phyloP scores from a whole-genome alignment of 768 basidiomycete genomes.

The Trametes meyenii region DNA sequence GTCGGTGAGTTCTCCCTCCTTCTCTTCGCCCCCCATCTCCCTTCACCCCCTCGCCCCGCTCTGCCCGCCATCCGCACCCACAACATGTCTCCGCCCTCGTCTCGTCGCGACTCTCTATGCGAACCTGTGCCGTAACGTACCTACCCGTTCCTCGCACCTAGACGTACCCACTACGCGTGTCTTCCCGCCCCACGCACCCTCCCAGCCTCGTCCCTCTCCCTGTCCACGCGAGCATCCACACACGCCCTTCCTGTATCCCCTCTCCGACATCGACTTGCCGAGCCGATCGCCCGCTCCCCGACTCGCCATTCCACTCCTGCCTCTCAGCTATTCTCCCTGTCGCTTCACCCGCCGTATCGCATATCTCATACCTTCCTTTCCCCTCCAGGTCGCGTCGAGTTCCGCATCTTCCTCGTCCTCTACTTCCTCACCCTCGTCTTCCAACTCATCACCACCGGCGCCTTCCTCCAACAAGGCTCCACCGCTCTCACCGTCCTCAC shows the following conservation, averaged over 20 bases:
- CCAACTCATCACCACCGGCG: constrained; percentile 80
- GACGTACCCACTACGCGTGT: too few species aligned
- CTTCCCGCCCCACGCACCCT: not conserved
- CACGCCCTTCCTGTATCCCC: not conserved
- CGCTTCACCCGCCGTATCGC: too few species aligned
- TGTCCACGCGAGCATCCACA: not conserved
- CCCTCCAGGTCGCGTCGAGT: constrained; percentile 66
- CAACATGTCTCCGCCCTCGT: too few species aligned
- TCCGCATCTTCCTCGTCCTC: constrained; percentile 63
- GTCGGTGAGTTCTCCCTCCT: constrained; percentile 61
- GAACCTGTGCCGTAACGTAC: too few species aligned
- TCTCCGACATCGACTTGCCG: not conserved
- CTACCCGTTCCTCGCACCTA: too few species aligned
- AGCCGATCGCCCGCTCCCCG: not conserved
- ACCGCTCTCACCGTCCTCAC: constrained; percentile 68
- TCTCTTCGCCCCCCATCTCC: not conserved
- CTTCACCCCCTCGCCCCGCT: too few species aligned
- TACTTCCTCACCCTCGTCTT: constrained; percentile 77
- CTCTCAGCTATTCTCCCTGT: not conserved
- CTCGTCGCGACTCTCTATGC: too few species aligned
- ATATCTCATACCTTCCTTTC: not conserved
- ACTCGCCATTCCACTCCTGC: not conserved
- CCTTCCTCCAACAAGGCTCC: constrained; percentile 78
- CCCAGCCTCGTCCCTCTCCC: not conserved
- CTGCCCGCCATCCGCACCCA: too few species aligned